Conservation (phyloP, 2,329 filamentous ascomycete species). For the Xylaria sp. region DNA sequence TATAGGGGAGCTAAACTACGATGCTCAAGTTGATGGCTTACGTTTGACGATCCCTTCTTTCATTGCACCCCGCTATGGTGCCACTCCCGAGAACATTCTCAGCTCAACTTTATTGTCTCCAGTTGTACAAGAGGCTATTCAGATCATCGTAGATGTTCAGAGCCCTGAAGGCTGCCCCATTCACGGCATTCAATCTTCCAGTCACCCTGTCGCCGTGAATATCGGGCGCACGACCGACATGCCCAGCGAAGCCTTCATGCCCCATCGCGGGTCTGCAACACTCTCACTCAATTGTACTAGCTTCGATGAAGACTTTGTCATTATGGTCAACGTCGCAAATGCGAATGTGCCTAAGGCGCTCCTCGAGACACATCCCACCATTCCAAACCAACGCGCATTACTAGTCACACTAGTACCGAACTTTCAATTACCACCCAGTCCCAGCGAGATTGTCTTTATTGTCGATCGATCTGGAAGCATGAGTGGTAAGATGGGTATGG, state of each 20-base stretch:
- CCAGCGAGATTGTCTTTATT: conserved; percentile 30
- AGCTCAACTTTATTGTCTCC: conserved; percentile 2
- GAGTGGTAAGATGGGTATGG: conserved; percentile 24
- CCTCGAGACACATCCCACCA: conserved; percentile 26
- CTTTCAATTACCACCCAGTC: conserved; percentile 14
- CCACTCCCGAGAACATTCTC: conserved; percentile 10
- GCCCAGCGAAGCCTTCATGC: conserved; percentile 11
- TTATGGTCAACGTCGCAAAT: conserved; percentile 18
- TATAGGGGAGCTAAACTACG: conserved; percentile 26
- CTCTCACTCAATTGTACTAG: conserved; percentile 18
- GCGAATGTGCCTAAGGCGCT: conserved; percentile 24
- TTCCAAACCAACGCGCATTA: conserved; percentile 26
- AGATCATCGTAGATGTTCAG: conserved; percentile 22
- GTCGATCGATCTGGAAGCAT: conserved; percentile 33
- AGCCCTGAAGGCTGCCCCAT: conserved; percentile 26
- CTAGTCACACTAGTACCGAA: conserved; percentile 25
- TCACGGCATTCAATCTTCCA: conserved; percentile 23
- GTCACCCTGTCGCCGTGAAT: conserved; percentile 23
- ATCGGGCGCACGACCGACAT: conserved; percentile 28
- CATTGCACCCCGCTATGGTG: conserved; percentile 34
- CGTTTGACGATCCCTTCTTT: conserved; percentile 32
- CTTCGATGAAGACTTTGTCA: conserved; percentile 28
- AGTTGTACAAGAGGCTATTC: conserved; percentile 10
- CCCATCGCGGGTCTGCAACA: conserved; percentile 24
- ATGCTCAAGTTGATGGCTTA: conserved; percentile 25